Percentiles rank a stretch among this genome's conserved stretches.
Evolutionary conservation across 192 early-diverging fungal genomes (phyloP).

Genomic region (Rhizophagus prolifer): DNA sequence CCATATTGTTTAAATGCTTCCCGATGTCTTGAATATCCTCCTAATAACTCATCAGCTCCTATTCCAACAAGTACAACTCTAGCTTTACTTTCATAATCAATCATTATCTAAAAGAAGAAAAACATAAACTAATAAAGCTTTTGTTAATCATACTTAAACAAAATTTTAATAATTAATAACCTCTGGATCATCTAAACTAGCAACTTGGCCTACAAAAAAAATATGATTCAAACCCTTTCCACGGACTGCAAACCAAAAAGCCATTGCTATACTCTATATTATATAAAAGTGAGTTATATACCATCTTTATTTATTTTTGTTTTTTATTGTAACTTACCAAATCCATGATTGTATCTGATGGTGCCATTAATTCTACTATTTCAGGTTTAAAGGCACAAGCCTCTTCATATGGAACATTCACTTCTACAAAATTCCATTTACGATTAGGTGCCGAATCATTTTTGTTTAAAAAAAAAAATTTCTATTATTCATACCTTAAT

Average conservation of each 20-base stretch:
- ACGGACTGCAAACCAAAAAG: constrained; percentile 94
- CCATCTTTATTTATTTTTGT: not conserved
- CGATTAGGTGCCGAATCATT: constrained; percentile 73
- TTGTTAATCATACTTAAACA: not conserved
- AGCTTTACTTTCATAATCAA: constrained; percentile 62
- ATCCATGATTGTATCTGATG: constrained; percentile 92
- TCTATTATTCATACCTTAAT: constrained; percentile 35
- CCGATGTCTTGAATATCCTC: constrained; percentile 87
- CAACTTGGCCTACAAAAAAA: constrained; percentile 21
- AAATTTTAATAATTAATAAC: not conserved
- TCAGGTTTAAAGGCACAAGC: constrained; percentile 51
- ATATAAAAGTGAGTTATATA: not conserved
- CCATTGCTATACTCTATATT: constrained; percentile 92
- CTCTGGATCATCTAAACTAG: not conserved
- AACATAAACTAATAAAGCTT: not conserved
- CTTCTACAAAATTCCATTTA: constrained; percentile 85
- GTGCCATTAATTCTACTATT: constrained; percentile 74
- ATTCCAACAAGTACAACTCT: constrained; percentile 84
- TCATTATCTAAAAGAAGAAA: constrained; percentile 27
- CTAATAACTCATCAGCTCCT: constrained; percentile 94
- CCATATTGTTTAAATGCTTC: constrained; percentile 62
- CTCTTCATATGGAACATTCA: constrained; percentile 81
- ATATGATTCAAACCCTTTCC: constrained; percentile 53
- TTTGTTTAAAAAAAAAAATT: not conserved
- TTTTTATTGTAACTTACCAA: constrained; percentile 42